Evolutionary conservation across 305 asterid genomes (phyloP), one percentile per base, ranked within the genome.

Genomic region (Fraxinus nigra): DNA sequence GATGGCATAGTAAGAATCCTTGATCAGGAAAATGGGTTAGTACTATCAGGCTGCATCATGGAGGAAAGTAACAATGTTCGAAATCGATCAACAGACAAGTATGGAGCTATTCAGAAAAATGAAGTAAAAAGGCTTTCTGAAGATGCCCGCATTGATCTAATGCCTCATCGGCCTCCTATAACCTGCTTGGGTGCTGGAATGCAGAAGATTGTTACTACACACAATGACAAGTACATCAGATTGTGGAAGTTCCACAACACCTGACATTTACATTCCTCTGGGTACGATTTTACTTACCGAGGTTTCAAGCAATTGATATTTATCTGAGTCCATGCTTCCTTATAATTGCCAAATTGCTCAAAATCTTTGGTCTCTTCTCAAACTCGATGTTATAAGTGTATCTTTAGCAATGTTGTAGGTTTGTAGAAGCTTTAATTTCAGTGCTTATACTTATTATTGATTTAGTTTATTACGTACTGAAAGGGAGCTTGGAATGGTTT

Each of bases 201-300:
- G 98, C 92, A 93, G 91, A 95, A 95, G 86, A 89, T 95, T 59
- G 97, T 94, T n/a, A 93, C 97, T 10, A 76, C 91, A 30, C 98
- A 95, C 74, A 79, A 87, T 83, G 93, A 90, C 51, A 88, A 54
- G 8, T 81, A 75, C 85, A 73, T 95, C 73, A 87, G 93, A 79
- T 92, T 94, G 18, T 95, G 99, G 99, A 94, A 88, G 86, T 95
- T 95, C 59, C 70, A 69, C 28, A 51, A 80, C 40, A 81, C 82
- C 37, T 87, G 85, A 87, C 78, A n/a, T 65, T 3, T 24, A n/a
- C 43, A 67, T 65, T 26, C 28, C 22, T 30, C 9, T 69, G 10
- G 37, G 9, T 30, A 69, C 16, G 37, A 70, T 70, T 28, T 67
- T 26, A 67, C 37, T 10, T 3, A 1, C 63, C 0, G 37, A 51